Conservation (phyloP, 441 rosid genomes). For the Cnidoscolus chayamansa region DNA sequence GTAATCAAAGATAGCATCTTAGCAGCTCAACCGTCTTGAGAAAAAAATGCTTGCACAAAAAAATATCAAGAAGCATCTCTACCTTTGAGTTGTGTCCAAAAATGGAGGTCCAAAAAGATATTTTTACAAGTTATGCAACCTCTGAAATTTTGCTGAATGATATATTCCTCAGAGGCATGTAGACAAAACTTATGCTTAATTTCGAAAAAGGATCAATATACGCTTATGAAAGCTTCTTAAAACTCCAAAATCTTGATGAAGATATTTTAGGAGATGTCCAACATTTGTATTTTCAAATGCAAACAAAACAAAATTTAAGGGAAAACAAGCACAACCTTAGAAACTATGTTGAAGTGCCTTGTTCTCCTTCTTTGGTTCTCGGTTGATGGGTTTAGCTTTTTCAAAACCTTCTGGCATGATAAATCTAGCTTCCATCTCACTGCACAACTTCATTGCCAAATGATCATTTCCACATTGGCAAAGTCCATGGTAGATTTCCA, state of each 20-base stretch:
- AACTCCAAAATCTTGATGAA: neutral
- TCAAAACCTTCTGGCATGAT: neutral
- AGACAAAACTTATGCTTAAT: neutral
- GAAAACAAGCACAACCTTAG: too few species aligned
- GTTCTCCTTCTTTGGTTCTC: too few species aligned
- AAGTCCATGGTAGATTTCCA: slow-evolving; percentile 45
- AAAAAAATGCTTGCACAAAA: neutral
- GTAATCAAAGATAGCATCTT: neutral
- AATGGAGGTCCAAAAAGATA: too few species aligned
- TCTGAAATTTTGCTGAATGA: too few species aligned
- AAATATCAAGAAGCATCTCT: neutral
- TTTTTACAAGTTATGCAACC: too few species aligned
- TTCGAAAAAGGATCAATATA: neutral
- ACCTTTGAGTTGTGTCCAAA: neutral
- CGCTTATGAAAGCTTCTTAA: neutral
- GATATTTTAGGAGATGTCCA: slow-evolving; percentile 19
- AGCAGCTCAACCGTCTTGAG: neutral
- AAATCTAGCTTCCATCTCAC: too few species aligned
- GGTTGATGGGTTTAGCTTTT: neutral
- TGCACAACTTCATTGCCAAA: too few species aligned
- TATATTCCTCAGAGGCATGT: too few species aligned
- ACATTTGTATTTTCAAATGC: too few species aligned
- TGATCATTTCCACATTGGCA: slow-evolving; percentile 6
- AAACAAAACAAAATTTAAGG: too few species aligned
- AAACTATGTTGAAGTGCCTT: too few species aligned